Conservation (phyloP, 2,329 filamentous ascomycete genomes). For the Pyricularia grisea region DNA sequence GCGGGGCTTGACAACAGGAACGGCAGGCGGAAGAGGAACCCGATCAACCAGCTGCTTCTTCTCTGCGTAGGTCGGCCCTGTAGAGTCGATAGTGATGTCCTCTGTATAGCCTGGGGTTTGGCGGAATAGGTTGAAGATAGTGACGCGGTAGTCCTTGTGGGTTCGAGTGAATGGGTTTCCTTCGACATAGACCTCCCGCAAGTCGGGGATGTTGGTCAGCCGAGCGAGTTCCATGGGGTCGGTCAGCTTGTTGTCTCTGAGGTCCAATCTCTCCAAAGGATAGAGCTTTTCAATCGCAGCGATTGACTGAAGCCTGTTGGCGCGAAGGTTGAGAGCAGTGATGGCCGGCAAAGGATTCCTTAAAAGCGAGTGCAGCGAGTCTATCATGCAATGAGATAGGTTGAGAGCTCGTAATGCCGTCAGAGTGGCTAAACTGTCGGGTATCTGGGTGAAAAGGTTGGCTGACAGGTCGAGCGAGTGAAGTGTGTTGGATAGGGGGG, state of each 20-base stretch:
- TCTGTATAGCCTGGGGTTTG: constrained; percentile 82
- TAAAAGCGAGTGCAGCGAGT: constrained; percentile 78
- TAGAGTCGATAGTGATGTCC: constrained; percentile 81
- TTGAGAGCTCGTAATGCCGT: constrained; percentile 88
- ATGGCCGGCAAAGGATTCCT: constrained; percentile 87
- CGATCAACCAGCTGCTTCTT: constrained; percentile 76
- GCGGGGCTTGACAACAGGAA: constrained; percentile 67
- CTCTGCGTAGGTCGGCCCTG: constrained; percentile 76
- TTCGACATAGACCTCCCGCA: constrained; percentile 85
- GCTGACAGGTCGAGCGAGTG: constrained; percentile 87
- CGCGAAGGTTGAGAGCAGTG: constrained; percentile 82
- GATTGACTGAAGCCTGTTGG: constrained; percentile 77
- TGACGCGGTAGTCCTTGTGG: constrained; percentile 74
- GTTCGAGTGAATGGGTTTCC: constrained; percentile 89
- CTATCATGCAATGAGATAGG: constrained; percentile 95
- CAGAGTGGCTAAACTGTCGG: constrained; percentile 78
- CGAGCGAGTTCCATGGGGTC: constrained; percentile 87
- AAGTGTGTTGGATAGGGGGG: constrained; percentile 76
- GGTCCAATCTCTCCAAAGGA: constrained; percentile 80
- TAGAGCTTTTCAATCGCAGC: constrained; percentile 83
- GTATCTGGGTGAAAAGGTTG: constrained; percentile 90
- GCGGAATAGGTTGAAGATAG: constrained; percentile 94
- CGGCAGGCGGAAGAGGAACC: constrained; percentile 62
- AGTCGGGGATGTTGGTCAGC: constrained; percentile 81
- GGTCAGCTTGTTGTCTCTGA: constrained; percentile 83